Base-by-base conservation (phyloP, 441 rosid genomes). In the Melastoma candidum region DNA sequence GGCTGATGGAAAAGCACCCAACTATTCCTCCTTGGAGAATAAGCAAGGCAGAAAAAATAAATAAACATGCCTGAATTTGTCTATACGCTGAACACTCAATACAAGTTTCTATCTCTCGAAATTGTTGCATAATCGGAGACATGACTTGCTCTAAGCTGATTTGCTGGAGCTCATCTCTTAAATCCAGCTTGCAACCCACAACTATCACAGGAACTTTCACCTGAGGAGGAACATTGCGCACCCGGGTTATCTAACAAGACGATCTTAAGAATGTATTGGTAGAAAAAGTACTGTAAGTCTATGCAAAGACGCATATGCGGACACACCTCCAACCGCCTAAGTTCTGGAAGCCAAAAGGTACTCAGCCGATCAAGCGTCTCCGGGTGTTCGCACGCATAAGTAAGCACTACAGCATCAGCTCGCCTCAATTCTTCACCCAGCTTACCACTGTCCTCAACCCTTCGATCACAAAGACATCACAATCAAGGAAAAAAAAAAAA, bases 371-470 rank as follows among this genome's bases (percentile, higher is more conserved):
- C 78, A 63, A 88, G 76, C 36, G 83, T 87, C 51, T 74, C 74
- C 4, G 68, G 78, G 63, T 62, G 79, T 57, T 88, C 97, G 56
- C 86, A 78, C 1, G 85, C 80, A 74, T 80, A 85, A 14, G 98
- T 85, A 52, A 88, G 83, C 57, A 88, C 89, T 62, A 92, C 81
- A 1, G 85, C 85, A 73, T 90, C 90, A 51, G 97, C 97, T 47
- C 69, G 68, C 69, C 64, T 77, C 63, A 87, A 61, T 60, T 87
- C 96, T 63, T 78, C 81, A 27, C 85, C 70, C 29, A 87, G 74
- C 63, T 77, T 75, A 61, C 63, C 71, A 53, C 76, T 72, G 75
- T 83, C 90, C 68, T 80, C 82, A 52, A 55, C 72, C 17, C 96
- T 44, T 49, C 2, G 53, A 22, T 17, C 22, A 17, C 22, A 17